These are phyloP conservation scores for Venturia nashicola DNA, from an alignment of 2,329 filamentous ascomycete species.

Conservation along the genomic window DNA sequence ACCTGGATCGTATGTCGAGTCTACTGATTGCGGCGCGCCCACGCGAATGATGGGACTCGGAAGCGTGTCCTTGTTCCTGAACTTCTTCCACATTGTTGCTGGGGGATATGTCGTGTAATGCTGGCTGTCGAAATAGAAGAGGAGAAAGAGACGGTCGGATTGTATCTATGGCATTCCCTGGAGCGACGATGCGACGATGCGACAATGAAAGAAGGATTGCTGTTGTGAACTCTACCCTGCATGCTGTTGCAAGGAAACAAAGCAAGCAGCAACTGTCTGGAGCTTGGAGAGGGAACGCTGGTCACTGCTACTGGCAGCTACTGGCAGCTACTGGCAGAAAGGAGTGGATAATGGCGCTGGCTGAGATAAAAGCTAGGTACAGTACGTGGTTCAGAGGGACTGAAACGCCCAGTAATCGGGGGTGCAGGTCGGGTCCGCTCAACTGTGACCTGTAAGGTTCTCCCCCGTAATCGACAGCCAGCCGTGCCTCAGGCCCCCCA, in stretches of 20 bases:
- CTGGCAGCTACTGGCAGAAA: neutral
- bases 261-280: neutral
- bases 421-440: too few relatives aligned
- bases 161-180: neutral
- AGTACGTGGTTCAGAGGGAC: neutral
- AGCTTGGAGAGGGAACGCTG: neutral
- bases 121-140: neutral
- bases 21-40: neutral
- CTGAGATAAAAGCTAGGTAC: neutral
- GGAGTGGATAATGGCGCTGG: neutral
- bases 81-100: slow-evolving; percentile 5
- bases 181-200: neutral
- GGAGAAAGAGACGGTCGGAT: neutral
- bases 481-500: neutral
- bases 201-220: neutral
- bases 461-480: neutral
- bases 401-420: neutral
- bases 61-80: neutral
- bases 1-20: slow-evolving; percentile 1
- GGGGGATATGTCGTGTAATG: neutral
- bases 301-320: too few relatives aligned
- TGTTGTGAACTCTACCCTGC: neutral
- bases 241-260: neutral
- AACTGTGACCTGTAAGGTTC: too few relatives aligned
- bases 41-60: neutral